Evolutionary conservation across 257 asterid genomes (phyloP).

Genomic region (Schizonepeta tenuifolia): DNA sequence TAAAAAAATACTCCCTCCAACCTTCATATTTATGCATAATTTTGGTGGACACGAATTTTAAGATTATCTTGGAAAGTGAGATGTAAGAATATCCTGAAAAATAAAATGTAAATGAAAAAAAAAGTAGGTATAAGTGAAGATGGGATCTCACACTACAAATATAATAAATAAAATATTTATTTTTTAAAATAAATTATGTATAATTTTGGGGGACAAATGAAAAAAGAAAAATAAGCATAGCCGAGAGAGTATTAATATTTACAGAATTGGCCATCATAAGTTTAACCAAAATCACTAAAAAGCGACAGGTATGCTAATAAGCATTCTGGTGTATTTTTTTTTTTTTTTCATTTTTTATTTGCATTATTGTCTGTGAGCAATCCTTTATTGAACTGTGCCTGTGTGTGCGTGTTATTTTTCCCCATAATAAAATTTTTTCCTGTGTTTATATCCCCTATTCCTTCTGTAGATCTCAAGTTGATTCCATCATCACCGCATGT

Average conservation of each 20-base stretch:
- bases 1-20: no score
- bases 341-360: background rate
- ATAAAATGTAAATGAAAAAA: no score
- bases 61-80: no score
- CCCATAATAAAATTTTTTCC: background rate
- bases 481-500: conserved; percentile 29
- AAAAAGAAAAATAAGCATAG: no score
- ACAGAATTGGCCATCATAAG: background rate
- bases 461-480: conserved; percentile 34
- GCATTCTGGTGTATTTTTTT: background rate
- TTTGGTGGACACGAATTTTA: no score
- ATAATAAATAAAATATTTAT: no score
- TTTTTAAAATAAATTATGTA: no score
- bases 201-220: no score
- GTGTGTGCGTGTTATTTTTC: background rate
- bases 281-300: background rate
- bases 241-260: background rate
- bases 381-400: background rate
- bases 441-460: background rate
- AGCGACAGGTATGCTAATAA: background rate
- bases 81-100: no score
- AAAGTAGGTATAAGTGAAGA: no score
- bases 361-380: conserved; percentile 38
- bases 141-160: no score
- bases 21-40: no score